Evolutionary conservation across 495 filamentous ascomycete genomes (phyloP).

Genomic region (Aspergillus coremiiformis): DNA sequence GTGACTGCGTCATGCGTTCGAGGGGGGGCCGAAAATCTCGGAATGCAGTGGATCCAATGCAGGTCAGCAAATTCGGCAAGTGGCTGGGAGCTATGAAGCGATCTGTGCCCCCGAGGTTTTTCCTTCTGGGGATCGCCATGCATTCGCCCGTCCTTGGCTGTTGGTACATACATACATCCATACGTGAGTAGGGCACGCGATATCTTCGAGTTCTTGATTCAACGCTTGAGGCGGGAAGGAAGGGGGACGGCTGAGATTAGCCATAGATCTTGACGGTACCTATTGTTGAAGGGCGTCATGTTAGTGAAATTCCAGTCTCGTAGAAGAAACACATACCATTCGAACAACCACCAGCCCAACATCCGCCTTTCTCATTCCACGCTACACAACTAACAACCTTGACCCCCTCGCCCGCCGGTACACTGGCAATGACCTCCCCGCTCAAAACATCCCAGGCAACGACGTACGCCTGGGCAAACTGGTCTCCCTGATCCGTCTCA

Average conservation of each 20-base stretch:
- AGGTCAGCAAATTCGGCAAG: background rate
- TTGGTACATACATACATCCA: background rate
- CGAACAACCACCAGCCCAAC: constrained; percentile 56
- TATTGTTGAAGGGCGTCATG: constrained; percentile 1
- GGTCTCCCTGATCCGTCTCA: constrained; percentile 46
- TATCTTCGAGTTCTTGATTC: background rate
- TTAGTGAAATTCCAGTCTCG: constrained; percentile 4
- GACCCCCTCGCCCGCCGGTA: constrained; percentile 50
- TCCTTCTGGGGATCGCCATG: background rate
- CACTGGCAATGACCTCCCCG: constrained; percentile 55
- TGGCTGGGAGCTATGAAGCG: background rate
- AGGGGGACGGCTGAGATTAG: no score
- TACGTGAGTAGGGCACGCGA: background rate
- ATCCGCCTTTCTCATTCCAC: constrained; percentile 63
- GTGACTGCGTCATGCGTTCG: background rate
- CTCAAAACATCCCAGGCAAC: constrained; percentile 88
- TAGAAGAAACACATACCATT: constrained; percentile 40
- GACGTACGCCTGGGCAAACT: constrained; percentile 37
- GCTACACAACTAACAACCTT: constrained; percentile 59
- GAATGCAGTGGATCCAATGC: no score
- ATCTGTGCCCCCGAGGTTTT: background rate
- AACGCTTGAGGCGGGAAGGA: background rate
- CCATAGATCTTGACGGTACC: constrained; percentile 22
- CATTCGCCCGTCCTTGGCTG: background rate
- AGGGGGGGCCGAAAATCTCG: background rate